Evolutionary conservation across 148 eudicot species (phyloP), one percentile per base, ranked within the genome.

Genomic region (Silene uniflora): DNA sequence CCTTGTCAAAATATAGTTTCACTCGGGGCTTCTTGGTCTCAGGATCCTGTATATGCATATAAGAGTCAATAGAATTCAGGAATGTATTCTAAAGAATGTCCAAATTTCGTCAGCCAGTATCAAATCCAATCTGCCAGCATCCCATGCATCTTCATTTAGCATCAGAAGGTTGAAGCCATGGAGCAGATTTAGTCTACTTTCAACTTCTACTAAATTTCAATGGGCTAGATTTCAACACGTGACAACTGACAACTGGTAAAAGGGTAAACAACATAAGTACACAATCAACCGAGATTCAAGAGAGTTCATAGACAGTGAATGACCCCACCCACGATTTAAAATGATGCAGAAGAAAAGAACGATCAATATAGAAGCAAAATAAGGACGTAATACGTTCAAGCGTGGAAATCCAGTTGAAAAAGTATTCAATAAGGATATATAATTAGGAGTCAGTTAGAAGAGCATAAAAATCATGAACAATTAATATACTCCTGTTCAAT

Each of bases 1-100:
- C 88, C 81, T 88, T 92, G 85, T 96, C 97, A 77, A 89, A 86
- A 83, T 96, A 92, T 32, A 96, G 83, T 86, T 96, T 96, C 78
- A 96, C 89, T 67, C 99, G 92, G 70, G 98, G 99, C 87, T 77
- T 92, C 81, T 89, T 91, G 54, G 89, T 96, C 82, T 96, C 98
- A 78, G 98, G 95, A 76, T 92, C 98, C 99, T 92, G 81, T 54
- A 16, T 19, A 67, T 69, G 68, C 47, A 70, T 66, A 62, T 3
- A 54, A 21, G 58, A n/a, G 27, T 73, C 32, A 54, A 77, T 19
- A 11, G 12, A 63, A 27, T 56, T 21, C 18, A 14, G 44, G 9
- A 60, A 27, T 60, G 19, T 22, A 52, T 17, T 42, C 8, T 52
- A 32, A 69, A 32, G 42, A 79, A 23, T 29, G 66, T 46, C 18